These are phyloP conservation scores for Penicillium rolfsii DNA, from an alignment of 2,329 filamentous ascomycete genomes.

Conservation along the genomic window DNA sequence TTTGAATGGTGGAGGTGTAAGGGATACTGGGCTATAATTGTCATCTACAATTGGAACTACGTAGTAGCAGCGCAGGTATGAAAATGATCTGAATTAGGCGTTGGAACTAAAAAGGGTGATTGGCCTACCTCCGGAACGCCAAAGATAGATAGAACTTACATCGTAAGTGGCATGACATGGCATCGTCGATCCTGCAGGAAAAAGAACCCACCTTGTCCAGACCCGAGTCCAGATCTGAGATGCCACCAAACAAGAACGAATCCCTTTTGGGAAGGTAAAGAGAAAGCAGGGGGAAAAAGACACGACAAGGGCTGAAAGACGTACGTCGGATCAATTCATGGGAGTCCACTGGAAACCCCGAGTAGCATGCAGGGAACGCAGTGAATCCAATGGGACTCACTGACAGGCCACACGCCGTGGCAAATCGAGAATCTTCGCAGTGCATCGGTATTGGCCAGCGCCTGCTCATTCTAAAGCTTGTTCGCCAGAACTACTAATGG, in stretches of 20 bases:
- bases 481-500: conserved; percentile 40
- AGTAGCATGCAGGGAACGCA: conserved; percentile 6
- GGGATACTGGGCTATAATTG: neutral
- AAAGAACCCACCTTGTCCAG: conserved; percentile 6
- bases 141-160: conserved; percentile 26
- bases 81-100: neutral
- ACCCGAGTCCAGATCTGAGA: conserved; percentile 10
- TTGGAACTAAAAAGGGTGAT: conserved; percentile 6
- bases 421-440: neutral
- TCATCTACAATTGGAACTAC: neutral
- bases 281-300: conserved; percentile 8
- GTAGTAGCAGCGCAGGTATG: neutral
- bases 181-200: conserved; percentile 12
- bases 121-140: conserved; percentile 23
- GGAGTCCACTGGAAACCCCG: conserved; percentile 7
- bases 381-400: conserved; percentile 17
- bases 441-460: neutral
- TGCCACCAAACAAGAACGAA: conserved; percentile 3
- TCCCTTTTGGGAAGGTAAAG: neutral
- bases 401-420: conserved; percentile 2
- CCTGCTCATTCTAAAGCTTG: conserved; percentile 2
- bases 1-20: neutral
- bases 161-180: conserved; percentile 16
- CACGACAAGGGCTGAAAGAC: conserved; percentile 22
- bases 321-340: conserved; percentile 24